Conservation (phyloP, 306 rosid genomes). For the Cucurbita argyrosperma region DNA sequence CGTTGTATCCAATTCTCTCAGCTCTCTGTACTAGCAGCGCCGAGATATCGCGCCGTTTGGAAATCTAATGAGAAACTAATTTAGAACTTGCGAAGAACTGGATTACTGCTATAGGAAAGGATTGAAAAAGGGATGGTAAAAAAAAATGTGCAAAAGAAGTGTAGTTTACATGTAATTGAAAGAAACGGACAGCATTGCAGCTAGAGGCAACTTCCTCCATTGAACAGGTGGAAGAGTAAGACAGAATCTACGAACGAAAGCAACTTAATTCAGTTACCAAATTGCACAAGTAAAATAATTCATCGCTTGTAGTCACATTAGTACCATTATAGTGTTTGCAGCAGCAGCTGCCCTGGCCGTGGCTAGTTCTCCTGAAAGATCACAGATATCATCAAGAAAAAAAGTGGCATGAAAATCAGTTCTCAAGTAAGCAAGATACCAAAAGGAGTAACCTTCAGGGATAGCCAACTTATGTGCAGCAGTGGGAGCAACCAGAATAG, state of each 20-base stretch:
- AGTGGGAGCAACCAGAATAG: slow-evolving; percentile 46
- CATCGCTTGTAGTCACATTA: background rate
- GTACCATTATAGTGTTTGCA: slow-evolving; percentile 48
- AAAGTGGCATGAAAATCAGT: background rate
- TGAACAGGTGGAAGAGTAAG: slow-evolving; percentile 27
- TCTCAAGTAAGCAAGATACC: background rate
- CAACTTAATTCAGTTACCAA: background rate
- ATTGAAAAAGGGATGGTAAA: background rate
- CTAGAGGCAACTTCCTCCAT: slow-evolving; percentile 59
- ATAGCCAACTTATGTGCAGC: slow-evolving; percentile 39
- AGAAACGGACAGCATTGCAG: slow-evolving; percentile 58
- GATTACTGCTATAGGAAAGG: background rate
- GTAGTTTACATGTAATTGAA: slow-evolving; percentile 39
- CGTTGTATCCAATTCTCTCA: slow-evolving; percentile 44
- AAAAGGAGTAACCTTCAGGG: slow-evolving; percentile 25
- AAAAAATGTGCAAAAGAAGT: background rate
- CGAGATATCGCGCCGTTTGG: slow-evolving; percentile 29
- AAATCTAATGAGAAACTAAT: slow-evolving; percentile 19
- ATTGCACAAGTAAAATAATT: background rate
- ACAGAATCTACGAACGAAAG: slow-evolving; percentile 21
- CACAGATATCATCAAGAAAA: background rate
- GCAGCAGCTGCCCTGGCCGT: slow-evolving; percentile 63
- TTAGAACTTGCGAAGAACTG: background rate
- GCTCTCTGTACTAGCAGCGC: slow-evolving; percentile 38
- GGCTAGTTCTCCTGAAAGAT: slow-evolving; percentile 43